Conservation (phyloP, 192 early-diverging fungal genomes). For the Backusella parvicylindrica region DNA sequence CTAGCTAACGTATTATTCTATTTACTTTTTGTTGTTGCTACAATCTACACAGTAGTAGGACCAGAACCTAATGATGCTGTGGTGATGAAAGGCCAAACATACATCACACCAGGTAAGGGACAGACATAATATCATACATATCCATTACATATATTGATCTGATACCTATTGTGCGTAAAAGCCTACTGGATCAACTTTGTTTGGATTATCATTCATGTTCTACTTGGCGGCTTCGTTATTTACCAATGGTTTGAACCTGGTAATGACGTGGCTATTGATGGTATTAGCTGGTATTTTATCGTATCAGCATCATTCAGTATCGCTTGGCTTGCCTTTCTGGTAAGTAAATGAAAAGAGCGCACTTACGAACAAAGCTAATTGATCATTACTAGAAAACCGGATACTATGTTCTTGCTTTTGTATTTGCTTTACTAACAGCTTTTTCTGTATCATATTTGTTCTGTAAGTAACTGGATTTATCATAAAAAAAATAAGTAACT, state of each 20-base stretch:
- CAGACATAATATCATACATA: not conserved
- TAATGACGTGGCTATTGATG: conserved; percentile 50
- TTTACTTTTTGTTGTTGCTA: conserved; percentile 53
- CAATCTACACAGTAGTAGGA: conserved; percentile 45
- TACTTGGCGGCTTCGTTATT: conserved; percentile 51
- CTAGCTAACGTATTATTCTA: conserved; percentile 58
- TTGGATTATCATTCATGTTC: conserved; percentile 56
- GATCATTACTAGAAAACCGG: conserved; percentile 27
- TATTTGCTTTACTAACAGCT: conserved; percentile 54
- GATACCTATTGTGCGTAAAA: not conserved
- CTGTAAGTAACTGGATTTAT: conserved; percentile 24
- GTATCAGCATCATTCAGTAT: conserved; percentile 50
- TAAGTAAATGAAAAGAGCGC: conserved; percentile 20
- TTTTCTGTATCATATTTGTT: conserved; percentile 55
- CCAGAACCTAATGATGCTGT: conserved; percentile 32
- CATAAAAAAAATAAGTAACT: not conserved
- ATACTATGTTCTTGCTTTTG: conserved; percentile 46
- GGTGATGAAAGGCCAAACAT: conserved; percentile 45
- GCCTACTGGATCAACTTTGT: conserved; percentile 53
- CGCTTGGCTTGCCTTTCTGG: conserved; percentile 56
- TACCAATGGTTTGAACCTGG: conserved; percentile 27
- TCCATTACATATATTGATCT: too few relatives aligned
- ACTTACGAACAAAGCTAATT: not conserved
- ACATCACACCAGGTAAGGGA: conserved; percentile 55
- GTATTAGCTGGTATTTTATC: conserved; percentile 59